Base-by-base conservation (phyloP, 345 rosid genomes). In the Tarenaya hassleriana region DNA sequence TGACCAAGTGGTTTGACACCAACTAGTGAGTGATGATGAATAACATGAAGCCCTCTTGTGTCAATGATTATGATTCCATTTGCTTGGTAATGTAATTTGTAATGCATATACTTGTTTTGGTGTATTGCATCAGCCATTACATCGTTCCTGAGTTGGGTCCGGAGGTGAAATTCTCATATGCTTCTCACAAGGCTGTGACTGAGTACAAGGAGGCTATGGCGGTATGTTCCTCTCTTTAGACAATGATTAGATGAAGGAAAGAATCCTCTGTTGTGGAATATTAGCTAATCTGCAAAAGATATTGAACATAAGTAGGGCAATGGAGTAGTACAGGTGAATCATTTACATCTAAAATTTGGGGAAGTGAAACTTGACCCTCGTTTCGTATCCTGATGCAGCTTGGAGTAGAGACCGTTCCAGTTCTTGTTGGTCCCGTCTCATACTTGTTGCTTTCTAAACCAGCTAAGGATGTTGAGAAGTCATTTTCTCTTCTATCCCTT, bases 1-100 rank as follows among this genome's bases (percentile, higher is more conserved):
- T 91, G 98, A 91, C 96, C 74, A 91, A 91, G 90, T 91, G 98
- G 98, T 87, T 91, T 51, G 98, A 91, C 78, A 91, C 98, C 76
- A 91, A 91, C 87, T 91, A 91, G 98, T 91, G 71, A 82, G 98
- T 91, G 52, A 52, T 16, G 3, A 24, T 24, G 29, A n/a, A 7
- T 50, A 10, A 18, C 1, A 24, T 27, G 41, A 18, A 7, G 14
- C 27, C 4, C 34, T 49, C 1, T 5, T 3, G 3, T 55, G 47
- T 35, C 8, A 3, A 24, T 56, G 29, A 6, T 47, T 52, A 5
- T 27, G 9, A 1, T 21, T 9, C 39, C 39, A 24, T 24, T 24
- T 24, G 29, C 29, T 24, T 24, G n/a, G n/a, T n/a, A n/a, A n/a
- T 51, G 1, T 27, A 37, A 37, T 0, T 16, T 45, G 5, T 34